phyloP scores from a whole-genome alignment of 345 rosid genomes.

The Orychophragmus violaceus region DNA sequence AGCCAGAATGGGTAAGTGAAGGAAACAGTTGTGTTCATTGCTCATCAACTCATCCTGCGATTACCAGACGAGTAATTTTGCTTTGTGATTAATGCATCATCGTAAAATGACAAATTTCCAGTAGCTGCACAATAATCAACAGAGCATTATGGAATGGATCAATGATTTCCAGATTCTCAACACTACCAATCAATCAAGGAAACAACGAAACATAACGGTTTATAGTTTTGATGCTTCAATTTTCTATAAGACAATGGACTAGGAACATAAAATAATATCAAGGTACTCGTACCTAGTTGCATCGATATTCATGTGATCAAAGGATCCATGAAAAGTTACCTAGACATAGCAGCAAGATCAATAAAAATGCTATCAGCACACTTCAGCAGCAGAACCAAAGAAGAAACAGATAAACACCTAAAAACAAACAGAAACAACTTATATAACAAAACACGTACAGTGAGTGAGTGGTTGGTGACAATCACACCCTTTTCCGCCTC shows the following conservation, averaged over 20 bases:
- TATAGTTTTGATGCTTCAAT: background rate
- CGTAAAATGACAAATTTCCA: background rate
- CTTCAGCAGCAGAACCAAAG: constrained; percentile 2
- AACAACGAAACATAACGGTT: constrained; percentile 3
- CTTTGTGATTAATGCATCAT: constrained; percentile 13
- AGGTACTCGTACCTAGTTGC: constrained; percentile 65
- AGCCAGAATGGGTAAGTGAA: no score
- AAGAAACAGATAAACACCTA: background rate
- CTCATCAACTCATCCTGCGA: constrained; percentile 92
- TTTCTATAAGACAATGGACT: background rate
- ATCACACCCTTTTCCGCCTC: constrained; percentile 93
- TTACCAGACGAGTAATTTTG: constrained; percentile 16
- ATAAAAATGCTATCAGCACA: background rate
- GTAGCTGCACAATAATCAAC: constrained; percentile 19
- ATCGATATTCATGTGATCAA: constrained; percentile 94
- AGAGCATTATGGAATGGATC: constrained; percentile 80
- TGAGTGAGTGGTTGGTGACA: constrained; percentile 81
- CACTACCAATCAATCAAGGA: constrained; percentile 46
- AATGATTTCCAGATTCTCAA: constrained; percentile 84
- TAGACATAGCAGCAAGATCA: constrained; percentile 28
- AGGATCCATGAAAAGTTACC: constrained; percentile 97
- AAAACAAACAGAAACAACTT: background rate
- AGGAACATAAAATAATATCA: background rate
- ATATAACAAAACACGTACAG: constrained; percentile 39
- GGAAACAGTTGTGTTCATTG: no score